Base-by-base conservation (phyloP, 495 filamentous ascomycete genomes). In the Xylaria nigripes region DNA sequence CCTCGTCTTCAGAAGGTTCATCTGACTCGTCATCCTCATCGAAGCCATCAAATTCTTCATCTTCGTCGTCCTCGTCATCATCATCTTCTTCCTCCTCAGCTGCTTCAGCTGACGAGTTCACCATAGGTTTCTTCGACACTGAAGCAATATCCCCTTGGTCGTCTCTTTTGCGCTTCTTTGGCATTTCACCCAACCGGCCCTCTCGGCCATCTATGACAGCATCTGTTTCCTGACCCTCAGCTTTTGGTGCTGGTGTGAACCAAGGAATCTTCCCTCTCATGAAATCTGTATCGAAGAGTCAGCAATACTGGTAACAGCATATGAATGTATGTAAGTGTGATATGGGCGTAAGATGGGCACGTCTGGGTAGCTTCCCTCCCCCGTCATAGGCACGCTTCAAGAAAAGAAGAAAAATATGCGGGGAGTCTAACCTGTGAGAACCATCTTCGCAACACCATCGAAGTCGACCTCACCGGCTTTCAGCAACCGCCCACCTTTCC, bases 191-290 rank as follows among this genome's bases (percentile, higher is more conserved):
- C 2, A 79, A 62, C 45, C 74, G 68, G 9, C 81, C 81, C 23
- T 73, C 66, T 19, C 80, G 74, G 2, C 78, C 78, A 42, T 80
- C 83, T 21, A 86, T 74, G 51, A 71, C 72, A 19, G 72, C 76
- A 21, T 72, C 78, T 15, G 44, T 5, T 22, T 78, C 75, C 13
- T 72, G 76, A 8, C 70, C 82, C 58, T 81, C 79, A 24, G 70
- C 64, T 7, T 79, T 66, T 15, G 93, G 93, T 7, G 89, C 84
- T 15, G 87, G 83, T 4, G 87, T 92, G 65, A 87, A 98, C 93
- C 93, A 98, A 6, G 93, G 93, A 18, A 95, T 82, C 69, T 95
- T 96, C 29, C 93, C 93, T 46, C 93, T 72, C 55, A 97, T 80
- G 61, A 97, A 97, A 60, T 98, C 93, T 65, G 12, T 23, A 40